Evolutionary conservation across 176 grass and related monocot species (phyloP).

Genomic region (Leersia perrieri): DNA sequence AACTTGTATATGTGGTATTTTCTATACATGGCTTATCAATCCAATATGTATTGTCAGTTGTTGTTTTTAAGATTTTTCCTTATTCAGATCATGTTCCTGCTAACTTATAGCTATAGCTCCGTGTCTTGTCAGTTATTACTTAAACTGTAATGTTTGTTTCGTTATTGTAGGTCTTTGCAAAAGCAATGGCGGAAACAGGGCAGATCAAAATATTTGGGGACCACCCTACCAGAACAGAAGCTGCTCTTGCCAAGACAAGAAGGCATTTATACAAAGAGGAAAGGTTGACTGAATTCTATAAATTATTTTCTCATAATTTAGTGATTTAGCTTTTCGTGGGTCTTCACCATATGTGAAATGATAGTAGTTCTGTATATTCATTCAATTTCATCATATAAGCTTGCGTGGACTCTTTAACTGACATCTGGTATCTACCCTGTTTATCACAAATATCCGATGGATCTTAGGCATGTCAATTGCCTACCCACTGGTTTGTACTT

Average conservation of each 20-base stretch:
- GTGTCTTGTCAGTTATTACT: neutral
- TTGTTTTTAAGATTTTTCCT: neutral
- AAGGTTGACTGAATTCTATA: conserved; percentile 49
- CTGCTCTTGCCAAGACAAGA: conserved; percentile 93
- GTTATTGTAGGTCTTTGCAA: conserved; percentile 84
- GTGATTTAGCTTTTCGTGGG: neutral
- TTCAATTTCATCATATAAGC: neutral
- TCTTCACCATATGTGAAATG: neutral
- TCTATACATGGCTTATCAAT: neutral
- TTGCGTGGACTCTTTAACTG: neutral
- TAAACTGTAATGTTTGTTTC: neutral
- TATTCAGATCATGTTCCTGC: conserved; percentile 5
- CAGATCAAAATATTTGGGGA: conserved; percentile 96
- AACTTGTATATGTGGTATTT: neutral
- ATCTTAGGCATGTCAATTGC: neutral
- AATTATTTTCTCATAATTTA: neutral
- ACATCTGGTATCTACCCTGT: neutral
- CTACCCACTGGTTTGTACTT: neutral
- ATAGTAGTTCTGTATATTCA: neutral
- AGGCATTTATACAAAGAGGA: conserved; percentile 86
- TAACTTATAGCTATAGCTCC: conserved; percentile 11
- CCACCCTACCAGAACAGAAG: conserved; percentile 76
- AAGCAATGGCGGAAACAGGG: conserved; percentile 88
- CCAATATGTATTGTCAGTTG: neutral
- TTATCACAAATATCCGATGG: neutral